phyloP scores from a whole-genome alignment of 2,329 filamentous ascomycete genomes.

The Aspergillus sp. region DNA sequence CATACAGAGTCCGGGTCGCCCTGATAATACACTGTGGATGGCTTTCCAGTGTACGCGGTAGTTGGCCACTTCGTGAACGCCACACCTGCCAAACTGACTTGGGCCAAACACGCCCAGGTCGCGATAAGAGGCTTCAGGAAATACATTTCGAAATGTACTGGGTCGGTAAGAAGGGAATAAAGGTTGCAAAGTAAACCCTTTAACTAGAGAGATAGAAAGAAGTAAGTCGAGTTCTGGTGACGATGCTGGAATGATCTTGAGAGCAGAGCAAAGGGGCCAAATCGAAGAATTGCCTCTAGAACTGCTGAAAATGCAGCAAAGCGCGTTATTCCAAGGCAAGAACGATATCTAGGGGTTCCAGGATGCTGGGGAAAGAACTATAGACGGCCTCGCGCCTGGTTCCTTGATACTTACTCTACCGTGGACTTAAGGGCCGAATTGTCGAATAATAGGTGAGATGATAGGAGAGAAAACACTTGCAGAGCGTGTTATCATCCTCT shows the following conservation, averaged over 20 bases:
- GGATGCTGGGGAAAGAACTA: not conserved
- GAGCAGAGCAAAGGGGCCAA: not conserved
- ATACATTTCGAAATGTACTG: constrained; percentile 45
- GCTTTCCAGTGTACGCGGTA: constrained; percentile 50
- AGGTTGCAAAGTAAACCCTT: not conserved
- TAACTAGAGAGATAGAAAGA: not conserved
- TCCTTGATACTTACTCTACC: not conserved
- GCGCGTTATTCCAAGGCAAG: not conserved
- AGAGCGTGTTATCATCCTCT: not conserved
- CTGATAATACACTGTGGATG: constrained; percentile 50
- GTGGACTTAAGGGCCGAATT: not conserved
- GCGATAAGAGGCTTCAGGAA: constrained; percentile 51
- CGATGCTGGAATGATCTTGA: not conserved
- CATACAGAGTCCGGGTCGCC: constrained; percentile 41
- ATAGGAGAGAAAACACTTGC: not conserved
- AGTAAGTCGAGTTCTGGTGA: not conserved
- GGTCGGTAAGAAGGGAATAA: not conserved
- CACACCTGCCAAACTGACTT: constrained; percentile 48
- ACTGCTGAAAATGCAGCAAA: not conserved
- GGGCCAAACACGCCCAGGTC: constrained; percentile 42
- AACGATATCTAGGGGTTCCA: not conserved
- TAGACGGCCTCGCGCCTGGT: not conserved
- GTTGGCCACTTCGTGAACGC: constrained; percentile 54
- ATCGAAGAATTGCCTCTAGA: not conserved
- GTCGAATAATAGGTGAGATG: not conserved